Evolutionary conservation across 2,329 filamentous ascomycete genomes (phyloP).

Genomic region (Diplocarpon rosae): DNA sequence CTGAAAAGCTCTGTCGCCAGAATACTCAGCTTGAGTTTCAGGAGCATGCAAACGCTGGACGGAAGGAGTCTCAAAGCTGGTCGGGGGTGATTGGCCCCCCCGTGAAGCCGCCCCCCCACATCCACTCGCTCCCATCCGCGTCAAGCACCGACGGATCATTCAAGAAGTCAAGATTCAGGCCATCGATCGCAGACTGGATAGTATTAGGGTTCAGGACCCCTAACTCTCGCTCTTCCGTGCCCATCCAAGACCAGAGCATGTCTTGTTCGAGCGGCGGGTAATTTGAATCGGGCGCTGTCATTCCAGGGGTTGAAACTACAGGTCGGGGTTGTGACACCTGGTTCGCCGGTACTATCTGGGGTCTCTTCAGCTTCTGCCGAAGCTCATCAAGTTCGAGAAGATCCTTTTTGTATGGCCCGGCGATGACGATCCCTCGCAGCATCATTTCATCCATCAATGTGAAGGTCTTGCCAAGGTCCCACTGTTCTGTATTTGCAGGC

Average conservation of each 20-base stretch:
- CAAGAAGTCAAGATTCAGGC: constrained; percentile 2
- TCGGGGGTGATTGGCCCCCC: not conserved
- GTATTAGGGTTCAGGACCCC: not conserved
- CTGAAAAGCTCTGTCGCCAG: not conserved
- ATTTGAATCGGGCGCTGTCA: not conserved
- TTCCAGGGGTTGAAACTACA: not conserved
- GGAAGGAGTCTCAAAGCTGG: not conserved
- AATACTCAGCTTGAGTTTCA: not conserved
- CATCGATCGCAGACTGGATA: constrained; percentile 1
- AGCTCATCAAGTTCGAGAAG: not conserved
- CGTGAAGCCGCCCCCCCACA: not conserved
- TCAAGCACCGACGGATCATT: not conserved
- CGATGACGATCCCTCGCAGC: constrained; percentile 1
- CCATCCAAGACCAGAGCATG: constrained; percentile 2
- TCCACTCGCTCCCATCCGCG: constrained; percentile 1
- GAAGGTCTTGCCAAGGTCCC: constrained; percentile 1
- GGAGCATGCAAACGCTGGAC: not conserved
- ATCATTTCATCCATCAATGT: constrained; percentile 1
- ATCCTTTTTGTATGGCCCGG: constrained; percentile 3
- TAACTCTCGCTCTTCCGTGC: not conserved
- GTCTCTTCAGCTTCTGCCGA: not conserved
- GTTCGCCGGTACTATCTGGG: not conserved
- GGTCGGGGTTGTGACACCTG: not conserved
- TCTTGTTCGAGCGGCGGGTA: not conserved
- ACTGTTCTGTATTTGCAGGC: not conserved